Percentiles rank a stretch among this genome's conserved stretches.
phyloP scores from a whole-genome alignment of 192 early-diverging fungal species.

The Coemansia sp. region DNA sequence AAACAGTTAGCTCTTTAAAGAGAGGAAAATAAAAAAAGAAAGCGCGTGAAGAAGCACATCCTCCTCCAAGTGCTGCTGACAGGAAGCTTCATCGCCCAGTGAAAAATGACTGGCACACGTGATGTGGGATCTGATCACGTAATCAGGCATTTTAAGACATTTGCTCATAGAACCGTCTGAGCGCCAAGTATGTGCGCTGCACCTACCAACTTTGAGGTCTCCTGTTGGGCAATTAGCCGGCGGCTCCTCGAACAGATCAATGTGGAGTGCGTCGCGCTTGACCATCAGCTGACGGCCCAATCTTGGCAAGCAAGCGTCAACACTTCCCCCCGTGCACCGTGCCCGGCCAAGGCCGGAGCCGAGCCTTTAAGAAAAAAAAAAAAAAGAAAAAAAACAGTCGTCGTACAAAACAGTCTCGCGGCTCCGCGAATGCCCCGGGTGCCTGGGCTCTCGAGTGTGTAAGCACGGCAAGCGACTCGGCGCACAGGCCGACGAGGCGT shows the following conservation, averaged over 20 bases:
- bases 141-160: not conserved
- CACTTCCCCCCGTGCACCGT: not conserved
- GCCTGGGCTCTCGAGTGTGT: not conserved
- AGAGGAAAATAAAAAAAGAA: not conserved
- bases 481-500: conserved; percentile 1
- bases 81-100: not conserved
- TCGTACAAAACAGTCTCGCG: not conserved
- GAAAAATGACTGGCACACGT: not conserved
- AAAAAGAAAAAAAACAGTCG: not conserved
- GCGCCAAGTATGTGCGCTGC: not conserved
- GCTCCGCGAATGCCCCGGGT: not conserved
- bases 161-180: not conserved
- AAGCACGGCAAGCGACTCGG: not conserved
- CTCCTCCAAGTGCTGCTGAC: not conserved
- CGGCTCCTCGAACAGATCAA: not conserved
- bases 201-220: no score
- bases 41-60: not conserved
- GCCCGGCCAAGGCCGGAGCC: not conserved
- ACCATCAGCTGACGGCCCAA: not conserved
- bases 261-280: not conserved
- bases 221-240: not conserved
- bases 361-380: not conserved
- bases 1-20: not conserved
- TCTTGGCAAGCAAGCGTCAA: not conserved
- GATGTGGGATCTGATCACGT: conserved; percentile 4